These are phyloP conservation scores for Calvatia gigantea DNA, from an alignment of 768 basidiomycete genomes.

Conservation along the genomic window DNA sequence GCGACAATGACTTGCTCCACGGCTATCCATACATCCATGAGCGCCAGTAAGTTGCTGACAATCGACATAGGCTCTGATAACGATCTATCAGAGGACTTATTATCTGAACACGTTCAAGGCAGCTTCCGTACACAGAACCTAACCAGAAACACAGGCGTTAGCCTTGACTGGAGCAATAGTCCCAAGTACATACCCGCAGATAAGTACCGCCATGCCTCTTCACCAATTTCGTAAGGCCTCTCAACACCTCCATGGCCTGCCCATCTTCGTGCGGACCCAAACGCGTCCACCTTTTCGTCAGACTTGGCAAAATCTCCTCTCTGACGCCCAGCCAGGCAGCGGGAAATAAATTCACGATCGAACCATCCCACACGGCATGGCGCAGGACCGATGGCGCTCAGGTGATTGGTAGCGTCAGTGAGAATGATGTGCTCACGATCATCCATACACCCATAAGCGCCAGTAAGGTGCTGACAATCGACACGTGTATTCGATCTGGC, in stretches of 20 bases:
- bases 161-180: conserved; percentile 6
- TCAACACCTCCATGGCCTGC: conserved; percentile 65
- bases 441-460: conserved; percentile 99
- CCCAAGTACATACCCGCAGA: conserved; percentile 62
- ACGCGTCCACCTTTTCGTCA: conserved; percentile 87
- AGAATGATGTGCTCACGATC: conserved; percentile 96
- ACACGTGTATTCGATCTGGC: conserved; percentile 98
- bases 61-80: too few relatives aligned
- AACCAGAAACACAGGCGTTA: conserved; percentile 8
- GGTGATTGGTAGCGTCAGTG: conserved; percentile 96
- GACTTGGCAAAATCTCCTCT: conserved; percentile 84
- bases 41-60: conserved; percentile 89
- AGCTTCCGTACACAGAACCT: conserved; percentile 96
- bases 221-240: conserved; percentile 79
- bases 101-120: conserved; percentile 95
- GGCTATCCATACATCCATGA: conserved; percentile 99
- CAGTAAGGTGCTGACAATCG: conserved; percentile 91
- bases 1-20: conserved; percentile 97
- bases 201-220: conserved; percentile 99
- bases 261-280: conserved; percentile 48
- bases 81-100: conserved; percentile 87
- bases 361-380: conserved; percentile 91
- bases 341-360: conserved; percentile 97
- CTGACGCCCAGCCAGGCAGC: conserved; percentile 84
- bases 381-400: conserved; percentile 95